phyloP scores from a whole-genome alignment of 768 basidiomycete genomes.

The Pleurotus tuoliensis region DNA sequence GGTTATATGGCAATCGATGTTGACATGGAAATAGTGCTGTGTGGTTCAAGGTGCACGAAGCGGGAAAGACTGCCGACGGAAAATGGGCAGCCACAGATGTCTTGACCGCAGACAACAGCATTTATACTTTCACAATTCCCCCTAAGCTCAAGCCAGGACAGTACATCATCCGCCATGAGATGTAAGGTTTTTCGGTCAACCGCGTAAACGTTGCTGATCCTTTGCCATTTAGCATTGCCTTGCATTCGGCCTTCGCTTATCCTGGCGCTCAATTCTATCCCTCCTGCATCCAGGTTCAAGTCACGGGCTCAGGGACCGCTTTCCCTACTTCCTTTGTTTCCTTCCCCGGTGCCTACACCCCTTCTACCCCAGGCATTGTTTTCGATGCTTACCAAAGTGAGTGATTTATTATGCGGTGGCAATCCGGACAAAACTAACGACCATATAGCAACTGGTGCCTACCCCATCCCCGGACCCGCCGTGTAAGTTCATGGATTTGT shows the following conservation, averaged over 20 bases:
- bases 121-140: conserved; percentile 45
- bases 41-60: conserved; percentile 49
- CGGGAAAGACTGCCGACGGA: conserved; percentile 40
- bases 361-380: conserved; percentile 4
- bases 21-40: conserved; percentile 28
- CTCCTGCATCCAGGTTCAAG: conserved; percentile 41
- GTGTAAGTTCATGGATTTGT: not conserved
- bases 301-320: conserved; percentile 41
- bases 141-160: conserved; percentile 41
- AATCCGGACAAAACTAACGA: not conserved
- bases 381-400: conserved; percentile 5
- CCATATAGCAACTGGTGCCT: conserved; percentile 1
- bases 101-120: conserved; percentile 32
- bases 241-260: conserved; percentile 35
- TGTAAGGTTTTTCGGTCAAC: conserved; percentile 20
- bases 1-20: not conserved
- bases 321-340: conserved; percentile 42
- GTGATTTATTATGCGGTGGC: not conserved
- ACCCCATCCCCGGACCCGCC: conserved; percentile 7
- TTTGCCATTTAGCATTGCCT: conserved; percentile 27
- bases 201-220: not conserved
- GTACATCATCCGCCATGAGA: conserved; percentile 47
- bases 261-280: conserved; percentile 44
- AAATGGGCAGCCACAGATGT: conserved; percentile 42
- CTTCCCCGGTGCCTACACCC: conserved; percentile 43